phyloP scores from a whole-genome alignment of 176 grass and related monocot species.

The Hsuehochloa calcarea region DNA sequence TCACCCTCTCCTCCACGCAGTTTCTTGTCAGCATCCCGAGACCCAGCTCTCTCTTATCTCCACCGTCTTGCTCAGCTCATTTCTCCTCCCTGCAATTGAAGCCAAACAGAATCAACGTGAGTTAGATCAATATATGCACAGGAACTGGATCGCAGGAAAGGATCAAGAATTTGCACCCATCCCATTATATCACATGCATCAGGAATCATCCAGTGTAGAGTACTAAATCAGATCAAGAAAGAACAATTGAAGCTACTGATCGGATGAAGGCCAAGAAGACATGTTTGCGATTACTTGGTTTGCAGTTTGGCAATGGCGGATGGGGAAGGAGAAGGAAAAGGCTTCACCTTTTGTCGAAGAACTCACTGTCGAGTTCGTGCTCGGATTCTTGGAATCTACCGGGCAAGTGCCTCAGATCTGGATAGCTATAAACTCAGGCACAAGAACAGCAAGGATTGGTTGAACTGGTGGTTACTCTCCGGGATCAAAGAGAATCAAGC shows the following conservation, averaged over 20 bases:
- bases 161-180: constrained; percentile 27
- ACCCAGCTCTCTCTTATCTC: constrained; percentile 13
- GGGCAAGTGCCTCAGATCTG: constrained; percentile 57
- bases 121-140: not conserved
- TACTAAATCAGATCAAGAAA: constrained; percentile 33
- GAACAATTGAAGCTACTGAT: constrained; percentile 9
- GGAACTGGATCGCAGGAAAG: not conserved
- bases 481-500: constrained; percentile 47
- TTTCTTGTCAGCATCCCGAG: constrained; percentile 28
- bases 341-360: constrained; percentile 40
- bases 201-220: not conserved
- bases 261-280: not conserved
- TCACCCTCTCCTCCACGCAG: constrained; percentile 42
- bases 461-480: constrained; percentile 18
- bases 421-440: constrained; percentile 29
- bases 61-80: not conserved
- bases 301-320: constrained; percentile 33
- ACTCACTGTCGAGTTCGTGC: constrained; percentile 34
- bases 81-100: not conserved
- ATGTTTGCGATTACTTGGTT: not conserved
- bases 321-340: constrained; percentile 24
- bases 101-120: constrained; percentile 17
- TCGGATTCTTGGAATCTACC: constrained; percentile 54
- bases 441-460: constrained; percentile 41
- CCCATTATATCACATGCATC: not conserved